Evolutionary conservation across 352 stramenopile species (phyloP).

Genomic region (Phytophthora sp.): DNA sequence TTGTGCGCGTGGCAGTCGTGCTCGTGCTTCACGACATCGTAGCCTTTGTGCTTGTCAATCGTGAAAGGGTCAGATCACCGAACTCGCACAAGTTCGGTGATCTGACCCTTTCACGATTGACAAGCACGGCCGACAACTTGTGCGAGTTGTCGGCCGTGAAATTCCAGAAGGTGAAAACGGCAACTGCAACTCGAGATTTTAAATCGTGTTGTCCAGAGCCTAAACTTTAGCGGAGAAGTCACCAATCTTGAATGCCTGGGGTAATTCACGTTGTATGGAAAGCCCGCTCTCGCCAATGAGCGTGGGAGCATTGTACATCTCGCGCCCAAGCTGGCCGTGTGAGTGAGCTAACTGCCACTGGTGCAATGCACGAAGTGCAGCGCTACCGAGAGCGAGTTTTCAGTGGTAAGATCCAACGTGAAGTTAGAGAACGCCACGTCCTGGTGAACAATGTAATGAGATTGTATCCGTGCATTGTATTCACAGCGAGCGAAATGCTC

Average conservation of each 20-base stretch:
- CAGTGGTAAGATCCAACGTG: slow-evolving; percentile 63
- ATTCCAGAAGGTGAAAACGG: slow-evolving; percentile 89
- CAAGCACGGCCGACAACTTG: slow-evolving; percentile 44
- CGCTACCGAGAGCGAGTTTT: slow-evolving; percentile 64
- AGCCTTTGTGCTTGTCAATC: slow-evolving; percentile 47
- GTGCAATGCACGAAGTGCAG: slow-evolving; percentile 58
- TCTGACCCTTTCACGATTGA: slow-evolving; percentile 36
- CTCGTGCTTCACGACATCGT: slow-evolving; percentile 45
- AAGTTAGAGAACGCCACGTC: slow-evolving; percentile 71
- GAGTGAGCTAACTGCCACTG: slow-evolving; percentile 54
- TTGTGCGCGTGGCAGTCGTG: slow-evolving; percentile 36
- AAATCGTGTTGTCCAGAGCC: slow-evolving; percentile 68
- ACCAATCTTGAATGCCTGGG: slow-evolving; percentile 42
- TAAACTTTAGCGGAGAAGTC: slow-evolving; percentile 53
- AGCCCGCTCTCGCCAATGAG: slow-evolving; percentile 68
- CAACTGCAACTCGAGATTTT: slow-evolving; percentile 62
- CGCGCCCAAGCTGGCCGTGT: slow-evolving; percentile 54
- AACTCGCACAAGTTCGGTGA: slow-evolving; percentile 85
- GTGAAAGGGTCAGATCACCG: slow-evolving; percentile 55
- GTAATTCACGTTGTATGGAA: slow-evolving; percentile 67
- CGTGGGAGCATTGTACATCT: slow-evolving; percentile 49
- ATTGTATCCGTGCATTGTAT: slow-evolving; percentile 91
- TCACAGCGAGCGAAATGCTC: slow-evolving; percentile 60
- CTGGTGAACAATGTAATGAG: slow-evolving; percentile 84
- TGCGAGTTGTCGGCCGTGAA: slow-evolving; percentile 83